These are phyloP conservation scores for Przewalskia tangutica DNA, from an alignment of 257 asterid genomes.

Conservation along the genomic window DNA sequence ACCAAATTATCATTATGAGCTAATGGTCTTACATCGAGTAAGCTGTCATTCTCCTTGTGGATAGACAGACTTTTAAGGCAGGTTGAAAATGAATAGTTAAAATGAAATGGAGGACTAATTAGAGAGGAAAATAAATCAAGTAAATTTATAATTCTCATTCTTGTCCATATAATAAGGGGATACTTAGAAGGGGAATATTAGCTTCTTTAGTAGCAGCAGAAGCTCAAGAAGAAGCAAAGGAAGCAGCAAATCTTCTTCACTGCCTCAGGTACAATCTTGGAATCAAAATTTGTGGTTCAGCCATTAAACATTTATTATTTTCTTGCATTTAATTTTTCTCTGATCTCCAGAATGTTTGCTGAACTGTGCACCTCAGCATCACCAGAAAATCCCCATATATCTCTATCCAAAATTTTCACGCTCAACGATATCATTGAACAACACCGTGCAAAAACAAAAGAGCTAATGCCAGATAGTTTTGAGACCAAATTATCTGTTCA, in stretches of 20 bases:
- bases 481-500: conserved; percentile 18
- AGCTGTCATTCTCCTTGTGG: background rate
- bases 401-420: conserved; percentile 47
- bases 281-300: background rate
- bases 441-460: conserved; percentile 26
- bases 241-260: conserved; percentile 57
- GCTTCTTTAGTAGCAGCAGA: conserved; percentile 68
- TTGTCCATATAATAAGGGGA: conserved; percentile 30
- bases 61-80: background rate
- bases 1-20: background rate
- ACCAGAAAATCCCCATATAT: conserved; percentile 52
- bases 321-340: background rate
- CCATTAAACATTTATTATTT: background rate
- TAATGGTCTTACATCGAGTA: background rate
- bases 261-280: conserved; percentile 50
- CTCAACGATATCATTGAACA: conserved; percentile 63
- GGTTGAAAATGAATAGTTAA: background rate
- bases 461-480: conserved; percentile 22
- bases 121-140: background rate
- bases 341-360: conserved; percentile 51
- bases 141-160: background rate
- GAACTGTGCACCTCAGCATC: conserved; percentile 68
- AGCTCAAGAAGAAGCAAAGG: conserved; percentile 74
- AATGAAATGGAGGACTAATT: background rate
- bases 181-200: conserved; percentile 53